A percentile compares a stretch with the other conserved stretches of the same genome.
These are phyloP conservation scores for Chlorella sp. DNA, from an alignment of 139 green algal genomes.

Conservation along the genomic window DNA sequence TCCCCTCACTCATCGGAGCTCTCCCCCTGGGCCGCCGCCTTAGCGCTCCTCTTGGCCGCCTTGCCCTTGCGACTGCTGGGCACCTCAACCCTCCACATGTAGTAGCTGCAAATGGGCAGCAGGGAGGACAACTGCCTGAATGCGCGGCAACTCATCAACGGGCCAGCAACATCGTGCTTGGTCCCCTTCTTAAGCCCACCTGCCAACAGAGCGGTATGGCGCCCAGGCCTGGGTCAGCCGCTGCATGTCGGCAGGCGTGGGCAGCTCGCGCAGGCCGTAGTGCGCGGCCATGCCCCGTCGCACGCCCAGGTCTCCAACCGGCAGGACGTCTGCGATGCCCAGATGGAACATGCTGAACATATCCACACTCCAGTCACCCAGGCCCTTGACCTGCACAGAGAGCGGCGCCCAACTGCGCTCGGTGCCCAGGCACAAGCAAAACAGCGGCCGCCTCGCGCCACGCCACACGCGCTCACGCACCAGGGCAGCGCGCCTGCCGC, in stretches of 20 bases:
- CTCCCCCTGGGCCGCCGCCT: background rate
- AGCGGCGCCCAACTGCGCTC: slow-evolving; percentile 9
- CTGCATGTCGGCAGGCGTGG: slow-evolving; percentile 46
- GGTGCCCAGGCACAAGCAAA: no score
- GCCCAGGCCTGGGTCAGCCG: slow-evolving; percentile 44
- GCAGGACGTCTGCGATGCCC: slow-evolving; percentile 58
- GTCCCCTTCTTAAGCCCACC: no score
- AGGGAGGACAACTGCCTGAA: no score
- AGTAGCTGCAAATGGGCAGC: slow-evolving; percentile 34
- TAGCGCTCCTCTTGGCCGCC: slow-evolving; percentile 4
- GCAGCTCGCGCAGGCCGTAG: slow-evolving; percentile 43
- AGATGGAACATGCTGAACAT: slow-evolving; percentile 56
- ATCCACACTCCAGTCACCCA: no score
- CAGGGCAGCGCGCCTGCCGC: no score
- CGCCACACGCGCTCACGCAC: no score
- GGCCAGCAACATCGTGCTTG: no score
- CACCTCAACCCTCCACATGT: slow-evolving; percentile 65
- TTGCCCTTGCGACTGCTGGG: slow-evolving; percentile 1
- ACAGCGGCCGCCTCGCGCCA: no score
- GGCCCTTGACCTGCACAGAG: no score
- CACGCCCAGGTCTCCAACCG: slow-evolving; percentile 63
- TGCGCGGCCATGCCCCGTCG: slow-evolving; percentile 48
- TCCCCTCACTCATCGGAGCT: no score
- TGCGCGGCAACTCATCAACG: no score
- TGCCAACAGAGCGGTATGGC: slow-evolving; percentile 55